Percentiles rank a stretch among this genome's conserved stretches.
Evolutionary conservation across 306 rosid genomes (phyloP).

Genomic region (Carpinus fangiana): DNA sequence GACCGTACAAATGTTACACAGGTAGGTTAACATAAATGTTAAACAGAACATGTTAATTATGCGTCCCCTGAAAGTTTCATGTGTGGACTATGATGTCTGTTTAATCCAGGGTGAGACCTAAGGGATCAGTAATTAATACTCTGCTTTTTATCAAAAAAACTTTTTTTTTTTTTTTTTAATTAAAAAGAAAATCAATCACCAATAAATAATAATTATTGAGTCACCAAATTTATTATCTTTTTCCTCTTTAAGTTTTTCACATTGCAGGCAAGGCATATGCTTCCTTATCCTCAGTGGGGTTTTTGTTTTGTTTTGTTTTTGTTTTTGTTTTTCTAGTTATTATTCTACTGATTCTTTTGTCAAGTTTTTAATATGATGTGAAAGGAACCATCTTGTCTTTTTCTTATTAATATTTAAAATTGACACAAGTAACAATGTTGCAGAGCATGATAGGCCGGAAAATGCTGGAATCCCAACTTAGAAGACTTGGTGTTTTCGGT

Average conservation of each 20-base stretch:
- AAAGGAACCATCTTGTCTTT: slow-evolving; percentile 16
- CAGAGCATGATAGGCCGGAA: slow-evolving; percentile 95
- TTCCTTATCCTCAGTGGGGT: neutral
- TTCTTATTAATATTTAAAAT: neutral
- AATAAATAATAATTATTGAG: neutral
- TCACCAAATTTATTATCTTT: neutral
- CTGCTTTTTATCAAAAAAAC: neutral
- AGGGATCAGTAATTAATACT: neutral
- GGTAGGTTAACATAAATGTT: slow-evolving; percentile 48
- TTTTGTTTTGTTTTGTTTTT: too few species aligned
- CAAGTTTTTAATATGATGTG: neutral
- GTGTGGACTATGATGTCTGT: neutral
- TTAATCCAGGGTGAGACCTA: neutral
- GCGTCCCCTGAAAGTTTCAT: neutral
- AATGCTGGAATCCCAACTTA: slow-evolving; percentile 89
- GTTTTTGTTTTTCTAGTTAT: neutral
- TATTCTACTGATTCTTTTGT: neutral
- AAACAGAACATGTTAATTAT: neutral
- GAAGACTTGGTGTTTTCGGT: slow-evolving; percentile 88
- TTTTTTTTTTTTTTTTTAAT: neutral
- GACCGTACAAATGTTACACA: slow-evolving; percentile 99
- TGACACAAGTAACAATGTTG: slow-evolving; percentile 31
- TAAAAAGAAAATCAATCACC: neutral
- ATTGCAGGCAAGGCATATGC: neutral
- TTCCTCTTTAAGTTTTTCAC: neutral